Base-by-base conservation (phyloP, 23 red algal genomes). In the Gracilaria gracilis region DNA sequence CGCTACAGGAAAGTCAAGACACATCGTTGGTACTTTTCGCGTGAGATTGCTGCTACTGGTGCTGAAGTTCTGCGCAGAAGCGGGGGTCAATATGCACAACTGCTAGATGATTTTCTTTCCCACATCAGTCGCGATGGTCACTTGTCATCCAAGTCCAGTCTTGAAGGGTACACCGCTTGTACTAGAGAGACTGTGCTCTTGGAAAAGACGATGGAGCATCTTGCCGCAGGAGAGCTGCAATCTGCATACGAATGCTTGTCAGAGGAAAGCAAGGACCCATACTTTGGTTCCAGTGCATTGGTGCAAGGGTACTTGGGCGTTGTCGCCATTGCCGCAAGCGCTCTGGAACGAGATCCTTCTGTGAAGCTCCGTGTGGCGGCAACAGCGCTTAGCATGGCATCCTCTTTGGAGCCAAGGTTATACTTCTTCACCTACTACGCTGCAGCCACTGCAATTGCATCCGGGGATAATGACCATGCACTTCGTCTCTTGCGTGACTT, bases 251-350 rank as follows among this genome's bases (percentile, higher is more conserved):
- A 83, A 19, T 83, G 46, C 28, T 65, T 92, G 38, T 61, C 62
- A 1, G 89, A 76, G 57, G 57, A 92, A 66, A 84, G 78, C 36
- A 59, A 83, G 38, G 80, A 57, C 32, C 61, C 67, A 8, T 7
- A 57, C 25, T 92, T 92, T 70, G 32, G 62, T 28, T 31, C 62
- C 14, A 37, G 89, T 76, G 12, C 89, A 34, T 62, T 92, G 34
- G 44, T 92, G 11, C 89, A 92, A 27, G 89, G 79, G 61, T 92
- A 92, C 13, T 34, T 92, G 61, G 89, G 89, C 34, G 35, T 84
- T 32, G 39, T 92, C 4, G 80, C 79, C 0, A n/a, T 92, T 31
- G 89, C 80, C 3, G 25, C 81, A 61, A 84, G 79, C 49, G 59
- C 80, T 47, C 27, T 39, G 15, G 89, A 84, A 49, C 46, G 38